Conservation (phyloP, 805 yeast species). For the Kluyveromyces dobzhanskii region DNA sequence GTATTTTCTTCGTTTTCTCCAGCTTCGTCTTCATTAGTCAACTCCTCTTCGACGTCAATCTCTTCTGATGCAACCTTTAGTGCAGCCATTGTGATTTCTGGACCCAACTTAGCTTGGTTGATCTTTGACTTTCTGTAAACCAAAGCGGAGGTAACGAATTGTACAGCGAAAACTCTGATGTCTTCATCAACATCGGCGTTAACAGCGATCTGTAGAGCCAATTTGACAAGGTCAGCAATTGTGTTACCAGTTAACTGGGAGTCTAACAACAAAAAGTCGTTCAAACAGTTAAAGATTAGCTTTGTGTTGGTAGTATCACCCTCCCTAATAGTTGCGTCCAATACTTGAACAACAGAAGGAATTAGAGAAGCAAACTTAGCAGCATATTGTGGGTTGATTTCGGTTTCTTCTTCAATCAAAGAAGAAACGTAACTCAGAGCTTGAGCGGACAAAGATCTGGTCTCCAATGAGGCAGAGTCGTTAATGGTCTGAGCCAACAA, state of each 20-base stretch:
- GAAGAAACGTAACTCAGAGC: constrained; percentile 64
- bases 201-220: constrained; percentile 68
- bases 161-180: constrained; percentile 72
- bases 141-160: constrained; percentile 71
- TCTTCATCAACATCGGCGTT: constrained; percentile 68
- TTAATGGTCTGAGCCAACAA: constrained; percentile 65
- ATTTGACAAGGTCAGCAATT: constrained; percentile 56
- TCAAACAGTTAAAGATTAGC: constrained; percentile 76
- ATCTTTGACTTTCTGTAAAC: constrained; percentile 77
- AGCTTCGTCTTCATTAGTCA: constrained; percentile 76
- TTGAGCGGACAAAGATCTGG: constrained; percentile 74
- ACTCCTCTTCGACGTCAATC: constrained; percentile 65
- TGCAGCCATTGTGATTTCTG: constrained; percentile 64
- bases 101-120: constrained; percentile 74
- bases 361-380: constrained; percentile 53
- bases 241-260: constrained; percentile 70
- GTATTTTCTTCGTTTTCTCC: constrained; percentile 88
- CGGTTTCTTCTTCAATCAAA: constrained; percentile 53
- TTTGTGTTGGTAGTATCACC: constrained; percentile 68
- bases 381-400: constrained; percentile 39
- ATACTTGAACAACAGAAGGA: constrained; percentile 74
- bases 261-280: constrained; percentile 69
- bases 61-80: constrained; percentile 75
- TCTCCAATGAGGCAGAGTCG: constrained; percentile 53
- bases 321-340: constrained; percentile 61